Conservation (phyloP, 768 basidiomycete species). For the Pleurotus eryngii region DNA sequence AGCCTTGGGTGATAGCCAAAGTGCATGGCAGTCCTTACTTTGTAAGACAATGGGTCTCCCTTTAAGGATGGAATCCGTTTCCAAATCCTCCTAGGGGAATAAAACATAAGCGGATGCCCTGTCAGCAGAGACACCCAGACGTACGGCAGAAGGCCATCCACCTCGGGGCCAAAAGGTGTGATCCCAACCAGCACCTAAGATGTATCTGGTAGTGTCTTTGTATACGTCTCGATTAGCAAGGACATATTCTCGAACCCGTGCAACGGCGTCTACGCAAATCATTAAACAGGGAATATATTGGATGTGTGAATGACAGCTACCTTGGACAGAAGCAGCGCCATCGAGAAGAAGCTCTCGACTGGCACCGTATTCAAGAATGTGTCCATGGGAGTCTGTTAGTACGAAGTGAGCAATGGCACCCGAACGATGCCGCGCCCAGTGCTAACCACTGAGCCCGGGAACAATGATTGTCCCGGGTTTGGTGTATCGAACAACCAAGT, state of each 20-base stretch:
- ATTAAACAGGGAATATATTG: not conserved
- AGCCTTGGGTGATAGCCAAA: conserved; percentile 75
- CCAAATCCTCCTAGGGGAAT: conserved; percentile 58
- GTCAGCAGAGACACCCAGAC: conserved; percentile 17
- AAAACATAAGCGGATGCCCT: not conserved
- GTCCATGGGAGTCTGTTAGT: conserved; percentile 70
- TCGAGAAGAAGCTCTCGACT: conserved; percentile 61
- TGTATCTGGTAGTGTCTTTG: conserved; percentile 53
- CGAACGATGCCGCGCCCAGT: not conserved
- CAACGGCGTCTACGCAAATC: conserved; percentile 52
- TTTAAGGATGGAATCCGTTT: conserved; percentile 61
- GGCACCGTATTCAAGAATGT: conserved; percentile 77
- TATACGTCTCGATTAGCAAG: conserved; percentile 52
- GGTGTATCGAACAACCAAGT: conserved; percentile 44
- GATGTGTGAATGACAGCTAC: conserved; percentile 24
- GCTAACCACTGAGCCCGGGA: conserved; percentile 70
- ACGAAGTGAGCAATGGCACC: too few relatives aligned
- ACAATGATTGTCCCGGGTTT: conserved; percentile 57
- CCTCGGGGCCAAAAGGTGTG: conserved; percentile 70
- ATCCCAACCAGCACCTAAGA: conserved; percentile 89
- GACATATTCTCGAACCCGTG: conserved; percentile 59
- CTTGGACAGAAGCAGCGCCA: conserved; percentile 56
- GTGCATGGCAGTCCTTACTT: conserved; percentile 85
- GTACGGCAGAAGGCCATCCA: conserved; percentile 68
- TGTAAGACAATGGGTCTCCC: conserved; percentile 74